Conservation (phyloP, 169 alveolate genomes). For the Cryptosporidium felis region DNA sequence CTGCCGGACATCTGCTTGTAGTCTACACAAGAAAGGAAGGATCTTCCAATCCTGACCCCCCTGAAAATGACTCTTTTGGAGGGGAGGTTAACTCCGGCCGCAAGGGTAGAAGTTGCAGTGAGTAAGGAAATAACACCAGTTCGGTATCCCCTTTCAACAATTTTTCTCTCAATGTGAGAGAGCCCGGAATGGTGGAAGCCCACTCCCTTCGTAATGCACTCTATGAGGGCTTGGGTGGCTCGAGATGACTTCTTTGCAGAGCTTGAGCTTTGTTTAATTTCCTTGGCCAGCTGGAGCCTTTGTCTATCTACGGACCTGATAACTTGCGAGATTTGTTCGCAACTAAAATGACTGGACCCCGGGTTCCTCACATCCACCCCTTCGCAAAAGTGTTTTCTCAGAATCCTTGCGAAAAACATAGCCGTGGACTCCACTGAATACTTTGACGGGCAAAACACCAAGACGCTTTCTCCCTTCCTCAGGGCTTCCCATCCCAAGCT, state of each 20-base stretch:
- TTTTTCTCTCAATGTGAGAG: slow-evolving; percentile 74
- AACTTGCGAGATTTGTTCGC: neutral
- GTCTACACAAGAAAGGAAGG: slow-evolving; percentile 74
- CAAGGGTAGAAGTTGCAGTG: slow-evolving; percentile 84
- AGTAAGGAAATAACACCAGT: slow-evolving; percentile 75
- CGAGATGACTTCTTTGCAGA: neutral
- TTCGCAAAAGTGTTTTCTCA: slow-evolving; percentile 20
- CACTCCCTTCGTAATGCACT: slow-evolving; percentile 76
- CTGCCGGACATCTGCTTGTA: slow-evolving; percentile 86
- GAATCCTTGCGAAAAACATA: slow-evolving; percentile 34
- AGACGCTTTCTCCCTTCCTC: slow-evolving; percentile 72
- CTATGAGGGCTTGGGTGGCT: slow-evolving; percentile 16
- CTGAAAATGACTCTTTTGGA: slow-evolving; percentile 83
- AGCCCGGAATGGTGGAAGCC: slow-evolving; percentile 85
- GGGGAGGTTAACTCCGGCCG: slow-evolving; percentile 88
- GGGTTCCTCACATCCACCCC: slow-evolving; percentile 5
- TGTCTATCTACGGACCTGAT: slow-evolving; percentile 1
- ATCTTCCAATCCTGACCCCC: slow-evolving; percentile 76
- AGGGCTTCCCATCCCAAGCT: slow-evolving; percentile 75
- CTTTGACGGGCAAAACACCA: slow-evolving; percentile 77
- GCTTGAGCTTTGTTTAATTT: slow-evolving; percentile 7
- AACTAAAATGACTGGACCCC: neutral
- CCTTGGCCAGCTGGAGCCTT: neutral
- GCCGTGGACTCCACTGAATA: slow-evolving; percentile 71
- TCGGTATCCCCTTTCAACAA: slow-evolving; percentile 78